Evolutionary conservation across 768 basidiomycete species (phyloP), one percentile per base, ranked within the genome.

Genomic region (Xanthoconium purpureum): DNA sequence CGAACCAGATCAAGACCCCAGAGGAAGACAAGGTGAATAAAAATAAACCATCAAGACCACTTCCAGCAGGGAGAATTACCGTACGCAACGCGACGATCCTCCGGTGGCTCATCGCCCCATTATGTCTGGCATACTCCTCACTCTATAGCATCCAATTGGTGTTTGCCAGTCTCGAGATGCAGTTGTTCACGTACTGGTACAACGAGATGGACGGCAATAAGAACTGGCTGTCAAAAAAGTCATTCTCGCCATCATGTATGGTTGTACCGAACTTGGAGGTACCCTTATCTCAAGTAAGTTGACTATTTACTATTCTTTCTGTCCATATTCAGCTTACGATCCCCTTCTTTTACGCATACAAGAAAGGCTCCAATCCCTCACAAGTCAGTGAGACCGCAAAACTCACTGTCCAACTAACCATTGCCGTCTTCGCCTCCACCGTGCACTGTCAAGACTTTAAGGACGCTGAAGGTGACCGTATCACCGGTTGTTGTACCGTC

Each of bases 401-500:
- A 38, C 57, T 72, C 7, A 71, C 78, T 0, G 58, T 75, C 35
- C 66, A 67, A 40, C 55, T 76, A 45, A 77, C 75, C 28, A 66
- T 72, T 8, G 68, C 69, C 0, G 73, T 79, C 15, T 71, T 80
- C 36, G 62, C 74, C 2, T 79, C 79, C 0, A 81, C 79, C 5
- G 75, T 80, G 12, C 79, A 80, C 24, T 74, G 77, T 3, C 77
- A 80, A 63, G 80, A 81, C 55, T 81, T 77, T 55, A 70, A 75
- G 32, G 80, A 81, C 50, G 61, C 73, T 15, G 66, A 69, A 18
- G 80, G 80, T 0, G 80, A 81, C 48, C 61, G 63, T 7, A 47
- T 68, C 18, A 66, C 67, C 0, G 76, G 76, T 1, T 71, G 80
- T 5, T 20, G 66, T 1, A 81, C 80, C 0, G 61, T 81, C 24